phyloP scores from a whole-genome alignment of 2,329 filamentous ascomycete genomes.

The Ascochyta clinopodiicola region DNA sequence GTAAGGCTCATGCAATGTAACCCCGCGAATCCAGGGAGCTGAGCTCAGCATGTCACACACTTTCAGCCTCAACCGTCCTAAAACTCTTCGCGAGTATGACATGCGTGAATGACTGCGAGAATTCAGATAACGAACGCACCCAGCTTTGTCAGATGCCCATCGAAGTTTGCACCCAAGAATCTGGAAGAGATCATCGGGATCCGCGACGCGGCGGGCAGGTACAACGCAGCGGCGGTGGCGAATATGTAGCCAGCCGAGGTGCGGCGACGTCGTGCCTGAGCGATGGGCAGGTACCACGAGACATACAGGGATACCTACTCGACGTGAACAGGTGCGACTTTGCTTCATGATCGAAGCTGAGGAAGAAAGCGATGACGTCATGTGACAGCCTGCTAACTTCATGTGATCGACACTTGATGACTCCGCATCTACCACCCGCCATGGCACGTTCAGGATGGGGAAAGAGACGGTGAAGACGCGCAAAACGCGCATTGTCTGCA shows the following conservation, averaged over 20 bases:
- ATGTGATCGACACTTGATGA: too few species aligned
- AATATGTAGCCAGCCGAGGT: slow-evolving; percentile 5
- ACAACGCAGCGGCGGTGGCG: slow-evolving; percentile 1
- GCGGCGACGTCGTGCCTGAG: slow-evolving; percentile 7
- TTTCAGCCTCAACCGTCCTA: neutral
- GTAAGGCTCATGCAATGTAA: neutral
- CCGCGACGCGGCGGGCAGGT: neutral
- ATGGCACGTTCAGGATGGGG: slow-evolving; percentile 4
- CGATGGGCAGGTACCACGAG: slow-evolving; percentile 16
- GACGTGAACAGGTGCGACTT: neutral
- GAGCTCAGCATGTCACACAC: slow-evolving; percentile 2
- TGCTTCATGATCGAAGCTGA: neutral
- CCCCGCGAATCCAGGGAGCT: neutral
- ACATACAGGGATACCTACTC: slow-evolving; percentile 1
- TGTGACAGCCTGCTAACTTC: neutral
- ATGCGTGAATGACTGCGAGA: neutral
- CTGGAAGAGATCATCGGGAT: slow-evolving; percentile 7
- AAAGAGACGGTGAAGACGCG: neutral
- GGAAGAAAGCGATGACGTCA: slow-evolving; percentile 8
- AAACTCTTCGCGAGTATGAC: neutral
- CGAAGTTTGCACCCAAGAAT: neutral
- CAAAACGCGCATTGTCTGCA: slow-evolving; percentile 71
- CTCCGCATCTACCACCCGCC: neutral
- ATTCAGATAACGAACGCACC: too few species aligned
- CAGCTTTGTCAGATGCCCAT: too few species aligned